Evolutionary conservation across 2,329 filamentous ascomycete species (phyloP).

Genomic region (Ascocoryne sarcoides): DNA sequence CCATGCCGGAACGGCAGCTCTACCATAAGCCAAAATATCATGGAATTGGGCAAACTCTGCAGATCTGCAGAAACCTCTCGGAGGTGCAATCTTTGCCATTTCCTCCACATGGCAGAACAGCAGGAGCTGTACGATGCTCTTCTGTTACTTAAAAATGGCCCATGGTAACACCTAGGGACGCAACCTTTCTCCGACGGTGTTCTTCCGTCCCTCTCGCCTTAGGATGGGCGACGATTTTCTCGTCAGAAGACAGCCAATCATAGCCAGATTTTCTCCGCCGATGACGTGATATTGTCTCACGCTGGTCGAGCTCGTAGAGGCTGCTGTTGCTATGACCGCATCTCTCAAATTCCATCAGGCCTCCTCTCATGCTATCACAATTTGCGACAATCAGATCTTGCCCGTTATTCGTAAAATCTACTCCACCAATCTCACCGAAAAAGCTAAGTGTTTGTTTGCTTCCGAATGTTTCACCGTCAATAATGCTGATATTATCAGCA

Average conservation of each 20-base stretch:
- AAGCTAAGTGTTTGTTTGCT: constrained; percentile 64
- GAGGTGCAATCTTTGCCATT: too few relatives aligned
- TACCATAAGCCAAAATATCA: background rate
- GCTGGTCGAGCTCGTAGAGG: constrained; percentile 15
- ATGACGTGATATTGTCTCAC: background rate
- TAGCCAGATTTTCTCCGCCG: constrained; percentile 2
- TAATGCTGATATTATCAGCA: constrained; percentile 63
- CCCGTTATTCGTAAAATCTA: constrained; percentile 58
- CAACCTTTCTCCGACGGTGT: constrained; percentile 13
- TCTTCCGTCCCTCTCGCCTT: constrained; percentile 10
- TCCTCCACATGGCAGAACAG: background rate
- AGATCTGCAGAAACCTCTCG: background rate
- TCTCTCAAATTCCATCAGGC: constrained; percentile 33
- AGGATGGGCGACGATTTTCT: constrained; percentile 12
- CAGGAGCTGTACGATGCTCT: background rate
- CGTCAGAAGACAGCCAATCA: constrained; percentile 15
- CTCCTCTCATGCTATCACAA: constrained; percentile 56
- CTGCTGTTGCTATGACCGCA: constrained; percentile 21
- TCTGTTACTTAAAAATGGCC: constrained; percentile 10
- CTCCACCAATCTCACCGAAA: constrained; percentile 66
- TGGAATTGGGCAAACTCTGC: background rate
- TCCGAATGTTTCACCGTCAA: constrained; percentile 56
- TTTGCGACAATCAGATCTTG: constrained; percentile 61
- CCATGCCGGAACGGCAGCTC: too few relatives aligned
- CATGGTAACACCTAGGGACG: constrained; percentile 12